phyloP scores from a whole-genome alignment of 1,284 basidiomycete species.

The Tremellales sp. region DNA sequence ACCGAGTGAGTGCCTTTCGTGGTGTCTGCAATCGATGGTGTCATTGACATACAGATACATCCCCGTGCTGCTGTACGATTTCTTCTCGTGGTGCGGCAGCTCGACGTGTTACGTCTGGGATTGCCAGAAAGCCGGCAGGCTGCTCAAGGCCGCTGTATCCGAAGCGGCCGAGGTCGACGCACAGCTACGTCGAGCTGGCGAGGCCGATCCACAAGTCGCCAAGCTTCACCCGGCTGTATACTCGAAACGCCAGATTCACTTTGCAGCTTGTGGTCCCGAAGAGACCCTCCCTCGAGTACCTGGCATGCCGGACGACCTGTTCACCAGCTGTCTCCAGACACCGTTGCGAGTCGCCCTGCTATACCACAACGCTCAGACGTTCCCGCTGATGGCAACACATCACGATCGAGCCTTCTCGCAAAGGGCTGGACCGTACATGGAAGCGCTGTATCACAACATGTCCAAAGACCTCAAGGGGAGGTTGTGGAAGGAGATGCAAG shows the following conservation, averaged over 20 bases:
- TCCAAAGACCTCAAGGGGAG: slow-evolving; percentile 18
- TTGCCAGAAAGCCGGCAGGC: slow-evolving; percentile 30
- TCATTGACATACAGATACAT: slow-evolving; percentile 26
- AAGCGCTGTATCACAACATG: slow-evolving; percentile 24
- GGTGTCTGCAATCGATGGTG: background rate
- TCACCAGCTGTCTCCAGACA: slow-evolving; percentile 32
- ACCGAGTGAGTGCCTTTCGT: slow-evolving; percentile 25
- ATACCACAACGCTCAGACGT: slow-evolving; percentile 33
- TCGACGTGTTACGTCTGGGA: slow-evolving; percentile 40
- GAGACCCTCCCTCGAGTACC: slow-evolving; percentile 22
- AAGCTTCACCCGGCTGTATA: slow-evolving; percentile 30
- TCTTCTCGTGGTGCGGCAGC: slow-evolving; percentile 35
- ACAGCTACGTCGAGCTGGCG: slow-evolving; percentile 28
- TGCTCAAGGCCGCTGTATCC: slow-evolving; percentile 26
- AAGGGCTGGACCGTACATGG: slow-evolving; percentile 21
- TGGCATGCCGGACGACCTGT: slow-evolving; percentile 36
- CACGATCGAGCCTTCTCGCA: slow-evolving; percentile 7
- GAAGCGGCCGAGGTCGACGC: slow-evolving; percentile 37
- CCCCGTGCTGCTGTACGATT: slow-evolving; percentile 36
- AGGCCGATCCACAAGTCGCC: slow-evolving; percentile 21
- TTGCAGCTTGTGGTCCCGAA: slow-evolving; percentile 33
- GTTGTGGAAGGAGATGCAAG: slow-evolving; percentile 26
- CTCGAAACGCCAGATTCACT: slow-evolving; percentile 32
- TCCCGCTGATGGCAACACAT: slow-evolving; percentile 24
- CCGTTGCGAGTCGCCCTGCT: slow-evolving; percentile 28